Conservation (phyloP, 116 monocot genomes). For the Zostera marina region DNA sequence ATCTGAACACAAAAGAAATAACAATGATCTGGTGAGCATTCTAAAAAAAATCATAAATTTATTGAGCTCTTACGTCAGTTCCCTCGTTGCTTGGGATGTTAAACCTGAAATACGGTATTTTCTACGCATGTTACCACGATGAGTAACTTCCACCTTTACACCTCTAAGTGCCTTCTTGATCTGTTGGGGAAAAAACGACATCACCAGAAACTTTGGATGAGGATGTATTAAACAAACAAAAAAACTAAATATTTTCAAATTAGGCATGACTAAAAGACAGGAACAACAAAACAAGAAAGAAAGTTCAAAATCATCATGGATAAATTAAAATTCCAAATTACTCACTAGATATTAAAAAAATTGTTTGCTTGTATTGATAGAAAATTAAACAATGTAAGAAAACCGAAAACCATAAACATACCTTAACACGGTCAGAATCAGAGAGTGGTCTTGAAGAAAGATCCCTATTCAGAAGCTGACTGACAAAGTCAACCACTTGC, state of each 20-base stretch:
- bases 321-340: too few species aligned
- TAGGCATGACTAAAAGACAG: too few species aligned
- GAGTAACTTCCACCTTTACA: constrained; percentile 88
- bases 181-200: constrained; percentile 12
- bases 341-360: too few species aligned
- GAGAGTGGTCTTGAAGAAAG: constrained; percentile 37
- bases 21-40: neutral
- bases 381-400: neutral
- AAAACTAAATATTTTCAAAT: too few species aligned
- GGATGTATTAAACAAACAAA: too few species aligned
- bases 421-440: constrained; percentile 90
- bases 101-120: constrained; percentile 83
- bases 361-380: neutral
- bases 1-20: constrained; percentile 5
- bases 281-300: too few species aligned
- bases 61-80: constrained; percentile 45
- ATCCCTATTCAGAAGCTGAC: constrained; percentile 51
- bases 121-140: constrained; percentile 71
- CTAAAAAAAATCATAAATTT: neutral
- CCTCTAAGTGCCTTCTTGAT: constrained; percentile 84
- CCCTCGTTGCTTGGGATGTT: constrained; percentile 69
- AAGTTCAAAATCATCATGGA: too few species aligned
- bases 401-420: constrained; percentile 8
- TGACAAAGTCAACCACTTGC: constrained; percentile 60
- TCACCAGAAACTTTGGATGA: neutral